Evolutionary conservation across 768 basidiomycete species (phyloP), one percentile per base, ranked within the genome.

Genomic region (Ramaria sp.): DNA sequence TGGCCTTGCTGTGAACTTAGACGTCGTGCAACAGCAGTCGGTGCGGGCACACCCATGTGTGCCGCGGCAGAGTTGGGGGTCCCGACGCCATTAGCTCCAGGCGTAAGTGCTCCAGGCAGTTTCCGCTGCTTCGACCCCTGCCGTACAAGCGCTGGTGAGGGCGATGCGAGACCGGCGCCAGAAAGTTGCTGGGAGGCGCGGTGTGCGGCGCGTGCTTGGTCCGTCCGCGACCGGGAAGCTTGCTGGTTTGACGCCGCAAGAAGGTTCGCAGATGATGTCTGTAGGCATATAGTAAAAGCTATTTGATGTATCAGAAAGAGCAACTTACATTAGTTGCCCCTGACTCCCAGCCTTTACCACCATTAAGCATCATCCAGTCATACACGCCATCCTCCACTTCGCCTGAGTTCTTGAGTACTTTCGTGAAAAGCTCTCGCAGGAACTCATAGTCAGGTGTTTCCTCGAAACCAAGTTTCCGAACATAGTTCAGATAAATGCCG

Each of bases 381-480:
- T 88, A 98, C 30, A 92, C 76, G 18, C 86, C 86, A 70, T 98
- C 96, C 59, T 99, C 96, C 24, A 83, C 67, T 61, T 98, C 96
- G 56, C 82, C 84, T 60, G 82, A 86, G 66, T 81, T 90, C 75
- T 93, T 93, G 71, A 98, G 74, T 48, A 96, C 85, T 67, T 97
- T 97, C 54, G 84, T 77, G 67, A 98, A 97, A 52, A 99, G 73
- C 62, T 97, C 96, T 57, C 94, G 79, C 63, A 99, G 69, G 71
- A 99, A 99, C 65, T 98, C 94, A 66, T 99, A 99, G 71, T 99
- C 96, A 39, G 96, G 96, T 20, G 93, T 89, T 71, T 99, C 96
- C 66, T 98, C 96, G 68, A 99, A 99, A 13, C 95, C 96, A 59
- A 99, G 82, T 67, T 97, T 99, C 58, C 96, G 85, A 58, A 98